These are phyloP conservation scores for Silene coronaria DNA, from an alignment of 179 eudicot species.

Conservation along the genomic window DNA sequence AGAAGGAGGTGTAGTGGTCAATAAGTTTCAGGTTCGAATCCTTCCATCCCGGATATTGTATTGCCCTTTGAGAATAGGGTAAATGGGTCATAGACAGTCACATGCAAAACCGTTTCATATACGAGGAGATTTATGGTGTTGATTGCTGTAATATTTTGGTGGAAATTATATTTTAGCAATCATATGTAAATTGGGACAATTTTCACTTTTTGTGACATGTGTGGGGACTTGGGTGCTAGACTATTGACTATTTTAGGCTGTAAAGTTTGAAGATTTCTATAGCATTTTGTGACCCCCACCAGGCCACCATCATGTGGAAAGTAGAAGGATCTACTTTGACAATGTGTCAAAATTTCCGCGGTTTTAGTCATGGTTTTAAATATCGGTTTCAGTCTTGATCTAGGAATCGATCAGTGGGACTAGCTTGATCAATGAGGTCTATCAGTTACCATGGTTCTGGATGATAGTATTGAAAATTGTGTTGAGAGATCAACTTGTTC, in stretches of 20 bases:
- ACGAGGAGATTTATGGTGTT: too few relatives aligned
- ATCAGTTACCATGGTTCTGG: not conserved
- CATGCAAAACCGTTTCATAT: too few relatives aligned
- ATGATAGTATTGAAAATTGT: too few relatives aligned
- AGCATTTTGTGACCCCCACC: conserved; percentile 23
- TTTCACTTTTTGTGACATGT: not conserved
- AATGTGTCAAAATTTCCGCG: too few relatives aligned
- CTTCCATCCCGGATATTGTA: too few relatives aligned
- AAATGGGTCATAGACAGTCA: too few relatives aligned
- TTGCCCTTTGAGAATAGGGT: too few relatives aligned
- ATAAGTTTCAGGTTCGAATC: too few relatives aligned
- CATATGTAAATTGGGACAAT: not conserved
- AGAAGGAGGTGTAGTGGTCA: too few relatives aligned
- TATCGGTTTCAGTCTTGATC: not conserved
- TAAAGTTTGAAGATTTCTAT: conserved; percentile 11
- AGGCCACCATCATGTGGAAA: conserved; percentile 19
- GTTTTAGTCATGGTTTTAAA: not conserved
- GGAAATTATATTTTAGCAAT: not conserved
- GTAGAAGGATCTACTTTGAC: conserved; percentile 7
- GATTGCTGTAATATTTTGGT: too few relatives aligned
- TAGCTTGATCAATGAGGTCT: not conserved
- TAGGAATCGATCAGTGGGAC: not conserved
- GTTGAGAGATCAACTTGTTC: too few relatives aligned
- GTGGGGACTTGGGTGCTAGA: conserved; percentile 15
- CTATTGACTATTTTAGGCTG: not conserved